Base-by-base conservation (phyloP, 306 rosid species). In the Mucuna pruriens region DNA sequence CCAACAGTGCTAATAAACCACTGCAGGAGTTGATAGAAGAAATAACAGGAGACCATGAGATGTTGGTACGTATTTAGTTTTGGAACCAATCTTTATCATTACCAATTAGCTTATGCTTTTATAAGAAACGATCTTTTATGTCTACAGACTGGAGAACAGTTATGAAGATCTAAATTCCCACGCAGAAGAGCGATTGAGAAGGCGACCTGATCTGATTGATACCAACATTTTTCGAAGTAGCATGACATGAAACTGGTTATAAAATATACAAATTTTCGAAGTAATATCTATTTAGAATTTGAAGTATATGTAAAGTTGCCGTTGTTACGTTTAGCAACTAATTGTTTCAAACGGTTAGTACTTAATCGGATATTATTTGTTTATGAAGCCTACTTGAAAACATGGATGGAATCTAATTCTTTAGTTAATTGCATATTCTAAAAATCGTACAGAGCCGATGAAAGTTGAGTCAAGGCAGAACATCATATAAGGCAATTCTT, bases 31-130 rank as follows among this genome's bases (percentile, higher is more conserved):
- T 95, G 71, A 90, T 93, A 76, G 97, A 88, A 42, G 99, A 95
- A 86, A 85, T 93, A 55, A 78, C 86, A 86, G 99, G 92, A 38
- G 98, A 95, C 79, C 94, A 95, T 86, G 91, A 93, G 88, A 85
- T 80, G 91, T 71, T 93, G 86, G 99, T 95, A 83, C 61, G 94
- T 77, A 46, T 51, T 36, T 66, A 20, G 68, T 40, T 58, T 9
- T 17, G 36, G 22, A 51, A 40, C 51, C 10, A 25, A n/a, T 74
- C 11, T 63, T 52, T 46, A 6, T 26, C 42, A 49, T 79, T 60
- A 45, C 51, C 64, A 38, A 44, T 46, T 38, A 67, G 65, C 34
- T 64, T 36, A 71, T 69, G 22, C 3, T 83, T n/a, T n/a, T 22
- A 83, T 48, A 22, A 1, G 36, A 61, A 19, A 58, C 25, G 1